Base-by-base conservation (phyloP, 1,284 basidiomycete genomes). In the Singerocomus rubriflavus region DNA sequence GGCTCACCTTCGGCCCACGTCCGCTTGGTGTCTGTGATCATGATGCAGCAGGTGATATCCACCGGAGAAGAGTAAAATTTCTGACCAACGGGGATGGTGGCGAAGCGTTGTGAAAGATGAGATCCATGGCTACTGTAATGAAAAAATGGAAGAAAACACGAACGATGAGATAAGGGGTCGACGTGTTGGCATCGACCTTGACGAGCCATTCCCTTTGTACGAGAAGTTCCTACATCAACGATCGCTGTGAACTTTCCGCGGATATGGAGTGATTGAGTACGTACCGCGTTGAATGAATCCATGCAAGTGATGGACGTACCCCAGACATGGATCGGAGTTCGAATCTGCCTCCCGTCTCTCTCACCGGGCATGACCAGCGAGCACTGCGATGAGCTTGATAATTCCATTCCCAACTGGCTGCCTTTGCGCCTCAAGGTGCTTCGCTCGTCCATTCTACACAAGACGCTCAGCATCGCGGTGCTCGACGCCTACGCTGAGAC, bases 1-100 rank as follows among this genome's bases (percentile, higher is more conserved):
- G 27, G 52, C 53, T 57, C 54, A 85, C 87, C 82, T 82, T 90
- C 87, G n/a, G 73, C 73, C 86, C 85, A 90, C 10, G 84, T 82
- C 33, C 70, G 74, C 63, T 79, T 85, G 6, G 85, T 89, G 65
- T 90, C 87, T 14, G 88, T 88, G 47, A 88, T 64, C 56, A 90
- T 62, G 44, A 88, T 61, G 54, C 71, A 77, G 59, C 84, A 86
- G 13, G 73, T 73, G 42, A 77, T 66, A 57, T 85, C 79, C 25
- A 73, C 72, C 7, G 72, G 66, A 7, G 80, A 82, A n/a, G 73
- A 70, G 62, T 76, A 66, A 59, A 82, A 81, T 72, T 87, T 88
- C 86, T 84, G 60, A 37, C 40, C 41, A 38, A 64, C 35, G 17
- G 36, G 38, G 56, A 44, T 35, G 42, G 54, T 56, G 52, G 55